Evolutionary conservation across 352 stramenopile genomes (phyloP).

Genomic region (Phytophthora pisi): DNA sequence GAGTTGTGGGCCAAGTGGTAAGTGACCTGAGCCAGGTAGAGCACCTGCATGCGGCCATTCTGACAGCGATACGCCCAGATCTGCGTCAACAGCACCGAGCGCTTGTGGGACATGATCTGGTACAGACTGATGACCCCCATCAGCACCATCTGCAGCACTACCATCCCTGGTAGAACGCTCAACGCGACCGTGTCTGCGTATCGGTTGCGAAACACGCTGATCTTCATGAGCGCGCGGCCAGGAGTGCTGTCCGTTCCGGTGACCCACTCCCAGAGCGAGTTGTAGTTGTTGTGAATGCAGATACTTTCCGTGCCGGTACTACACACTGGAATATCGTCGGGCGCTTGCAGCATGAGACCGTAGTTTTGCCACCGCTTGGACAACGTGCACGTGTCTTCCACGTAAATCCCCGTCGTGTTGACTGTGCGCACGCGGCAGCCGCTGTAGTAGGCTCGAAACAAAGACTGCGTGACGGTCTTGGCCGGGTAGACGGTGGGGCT

Average conservation of each 20-base stretch:
- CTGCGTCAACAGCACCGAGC: slow-evolving; percentile 9
- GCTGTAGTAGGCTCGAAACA: slow-evolving; percentile 28
- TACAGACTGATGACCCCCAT: slow-evolving; percentile 28
- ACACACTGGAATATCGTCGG: slow-evolving; percentile 19
- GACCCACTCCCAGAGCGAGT: slow-evolving; percentile 33
- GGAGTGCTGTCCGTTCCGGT: slow-evolving; percentile 15
- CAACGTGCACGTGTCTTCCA: slow-evolving; percentile 8
- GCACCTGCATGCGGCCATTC: slow-evolving; percentile 15
- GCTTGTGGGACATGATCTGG: slow-evolving; percentile 28
- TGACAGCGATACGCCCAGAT: slow-evolving; percentile 8
- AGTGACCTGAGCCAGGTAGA: slow-evolving; percentile 17
- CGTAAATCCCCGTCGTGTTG: slow-evolving; percentile 18
- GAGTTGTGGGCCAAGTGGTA: slow-evolving; percentile 15
- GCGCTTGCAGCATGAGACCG: slow-evolving; percentile 14
- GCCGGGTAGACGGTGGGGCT: slow-evolving; percentile 25
- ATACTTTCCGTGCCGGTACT: slow-evolving; percentile 12
- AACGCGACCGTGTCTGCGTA: slow-evolving; percentile 17
- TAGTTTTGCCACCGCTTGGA: slow-evolving; percentile 9
- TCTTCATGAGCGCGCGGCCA: slow-evolving; percentile 31
- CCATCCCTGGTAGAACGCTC: slow-evolving; percentile 20
- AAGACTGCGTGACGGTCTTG: slow-evolving; percentile 29
- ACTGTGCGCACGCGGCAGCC: slow-evolving; percentile 24
- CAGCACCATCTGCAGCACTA: slow-evolving; percentile 28
- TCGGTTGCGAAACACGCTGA: slow-evolving; percentile 31
- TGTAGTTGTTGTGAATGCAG: slow-evolving; percentile 25